Percentiles rank a stretch among this genome's conserved stretches.
These are phyloP conservation scores for Rauvolfia tetraphylla DNA, from an alignment of 257 asterid genomes.

Conservation along the genomic window DNA sequence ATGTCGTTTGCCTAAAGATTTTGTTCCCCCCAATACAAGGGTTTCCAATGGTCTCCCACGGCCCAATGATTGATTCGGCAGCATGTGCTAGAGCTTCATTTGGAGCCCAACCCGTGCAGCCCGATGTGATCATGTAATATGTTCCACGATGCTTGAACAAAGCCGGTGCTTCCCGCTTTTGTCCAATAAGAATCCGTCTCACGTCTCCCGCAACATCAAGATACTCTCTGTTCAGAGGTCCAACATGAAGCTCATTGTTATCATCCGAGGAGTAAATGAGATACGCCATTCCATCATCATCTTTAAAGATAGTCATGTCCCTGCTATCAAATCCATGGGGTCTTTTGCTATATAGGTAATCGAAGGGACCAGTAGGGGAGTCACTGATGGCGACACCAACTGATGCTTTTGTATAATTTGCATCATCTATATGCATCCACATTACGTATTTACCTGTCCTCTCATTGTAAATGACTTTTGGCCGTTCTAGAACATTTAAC, in stretches of 20 bases:
- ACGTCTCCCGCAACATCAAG: constrained; percentile 45
- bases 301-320: constrained; percentile 96
- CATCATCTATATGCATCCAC: constrained; percentile 98
- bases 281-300: constrained; percentile 70
- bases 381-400: constrained; percentile 71
- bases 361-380: constrained; percentile 76
- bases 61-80: constrained; percentile 90
- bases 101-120: constrained; percentile 98
- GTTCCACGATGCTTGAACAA: constrained; percentile 73
- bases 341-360: constrained; percentile 66
- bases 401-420: constrained; percentile 90
- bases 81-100: constrained; percentile 88
- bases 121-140: constrained; percentile 95
- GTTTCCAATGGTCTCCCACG: constrained; percentile 89
- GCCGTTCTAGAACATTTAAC: constrained; percentile 86
- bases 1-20: constrained; percentile 51
- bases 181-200: constrained; percentile 73
- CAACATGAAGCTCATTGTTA: constrained; percentile 83
- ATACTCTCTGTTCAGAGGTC: constrained; percentile 62
- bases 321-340: constrained; percentile 95
- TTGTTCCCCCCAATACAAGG: constrained; percentile 97
- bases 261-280: constrained; percentile 82
- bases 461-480: constrained; percentile 87
- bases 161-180: constrained; percentile 95
- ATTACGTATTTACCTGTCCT: constrained; percentile 64